Evolutionary conservation across 73 alveolate genomes (phyloP).

Genomic region (Durusdinium trenchii): DNA sequence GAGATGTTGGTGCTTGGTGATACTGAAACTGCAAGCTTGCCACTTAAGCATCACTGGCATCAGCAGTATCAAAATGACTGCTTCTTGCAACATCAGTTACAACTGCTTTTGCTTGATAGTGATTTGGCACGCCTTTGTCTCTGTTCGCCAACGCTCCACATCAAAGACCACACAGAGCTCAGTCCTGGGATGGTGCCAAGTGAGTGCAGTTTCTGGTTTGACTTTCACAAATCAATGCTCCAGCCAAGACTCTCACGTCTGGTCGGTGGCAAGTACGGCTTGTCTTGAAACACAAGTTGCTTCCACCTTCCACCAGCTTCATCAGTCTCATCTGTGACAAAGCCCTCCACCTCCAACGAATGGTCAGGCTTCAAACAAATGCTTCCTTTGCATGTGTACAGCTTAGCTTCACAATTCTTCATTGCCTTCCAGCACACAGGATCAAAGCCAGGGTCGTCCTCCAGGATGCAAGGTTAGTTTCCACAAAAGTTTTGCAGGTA

Average conservation of each 20-base stretch:
- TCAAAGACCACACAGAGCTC: slow-evolving; percentile 64
- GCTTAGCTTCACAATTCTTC: neutral
- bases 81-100: too few relatives aligned
- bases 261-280: slow-evolving; percentile 71
- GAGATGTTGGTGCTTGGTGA: too few relatives aligned
- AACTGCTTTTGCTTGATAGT: too few relatives aligned
- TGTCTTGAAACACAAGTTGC: slow-evolving; percentile 81
- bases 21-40: neutral
- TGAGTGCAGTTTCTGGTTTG: neutral
- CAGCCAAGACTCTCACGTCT: slow-evolving; percentile 60
- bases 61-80: too few relatives aligned
- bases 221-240: neutral
- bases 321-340: slow-evolving; percentile 20
- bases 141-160: slow-evolving; percentile 67
- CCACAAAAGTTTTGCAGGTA: too few relatives aligned
- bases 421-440: slow-evolving; percentile 87
- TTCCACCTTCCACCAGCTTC: slow-evolving; percentile 35
- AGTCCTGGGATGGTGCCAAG: neutral
- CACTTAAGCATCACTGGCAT: neutral
- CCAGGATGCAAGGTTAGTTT: too few relatives aligned
- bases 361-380: neutral
- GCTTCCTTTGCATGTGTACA: neutral
- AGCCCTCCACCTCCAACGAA: slow-evolving; percentile 58
- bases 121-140: slow-evolving; percentile 3
- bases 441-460: slow-evolving; percentile 84